phyloP scores from a whole-genome alignment of 2,329 filamentous ascomycete species.

The Alternaria solani region DNA sequence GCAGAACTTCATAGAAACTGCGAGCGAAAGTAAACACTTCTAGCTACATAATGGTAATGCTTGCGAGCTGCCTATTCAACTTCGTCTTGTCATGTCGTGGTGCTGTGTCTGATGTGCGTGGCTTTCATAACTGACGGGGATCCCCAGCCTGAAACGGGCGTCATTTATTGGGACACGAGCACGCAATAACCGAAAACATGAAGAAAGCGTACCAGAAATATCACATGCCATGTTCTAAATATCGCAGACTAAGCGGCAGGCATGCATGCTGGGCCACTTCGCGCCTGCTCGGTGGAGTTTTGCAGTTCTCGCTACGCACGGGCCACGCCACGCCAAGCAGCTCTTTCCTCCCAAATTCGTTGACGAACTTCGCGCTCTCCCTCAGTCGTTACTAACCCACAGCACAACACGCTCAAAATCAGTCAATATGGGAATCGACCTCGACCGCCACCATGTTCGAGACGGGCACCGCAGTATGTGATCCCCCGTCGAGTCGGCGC shows the following conservation, averaged over 20 bases:
- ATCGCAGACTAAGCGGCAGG: background rate
- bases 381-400: constrained; percentile 40
- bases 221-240: background rate
- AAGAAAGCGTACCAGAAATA: background rate
- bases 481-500: constrained; percentile 52
- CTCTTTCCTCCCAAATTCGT: constrained; percentile 26
- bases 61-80: constrained; percentile 10
- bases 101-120: background rate
- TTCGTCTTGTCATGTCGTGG: background rate
- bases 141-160: background rate
- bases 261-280: constrained; percentile 2
- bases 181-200: background rate
- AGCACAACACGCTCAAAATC: constrained; percentile 45
- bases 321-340: constrained; percentile 21
- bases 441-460: constrained; percentile 69
- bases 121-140: background rate
- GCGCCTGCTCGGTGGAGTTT: constrained; percentile 9
- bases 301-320: constrained; percentile 12
- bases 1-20: constrained; percentile 28
- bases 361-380: constrained; percentile 21
- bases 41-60: constrained; percentile 49
- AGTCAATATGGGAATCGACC: constrained; percentile 53
- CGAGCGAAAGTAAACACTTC: constrained; percentile 31
- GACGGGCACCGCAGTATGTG: constrained; percentile 71
- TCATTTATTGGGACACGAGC: background rate